Percentiles rank a stretch among this genome's conserved stretches.
These are phyloP conservation scores for Chlorophyllum brunneum DNA, from an alignment of 768 basidiomycete species.

Conservation along the genomic window DNA sequence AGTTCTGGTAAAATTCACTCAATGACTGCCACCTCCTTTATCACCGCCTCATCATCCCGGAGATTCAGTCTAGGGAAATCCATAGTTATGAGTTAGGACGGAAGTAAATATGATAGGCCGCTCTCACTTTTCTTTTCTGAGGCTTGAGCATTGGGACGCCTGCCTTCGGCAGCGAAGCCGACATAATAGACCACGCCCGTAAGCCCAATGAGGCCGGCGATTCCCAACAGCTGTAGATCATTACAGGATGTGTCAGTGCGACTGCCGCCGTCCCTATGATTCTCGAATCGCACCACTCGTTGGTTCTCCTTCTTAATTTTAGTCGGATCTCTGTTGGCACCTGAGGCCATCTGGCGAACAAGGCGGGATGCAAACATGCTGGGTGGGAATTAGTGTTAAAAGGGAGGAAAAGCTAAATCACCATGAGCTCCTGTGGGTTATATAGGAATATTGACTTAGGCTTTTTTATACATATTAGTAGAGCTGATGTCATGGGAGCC, in stretches of 20 bases:
- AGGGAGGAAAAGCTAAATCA: neutral
- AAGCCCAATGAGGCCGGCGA: constrained; percentile 5
- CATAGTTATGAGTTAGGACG: constrained; percentile 3
- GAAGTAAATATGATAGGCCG: neutral
- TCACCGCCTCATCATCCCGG: constrained; percentile 5
- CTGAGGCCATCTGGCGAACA: constrained; percentile 11
- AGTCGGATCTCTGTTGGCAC: constrained; percentile 4
- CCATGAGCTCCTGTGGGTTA: neutral
- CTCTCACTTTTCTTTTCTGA: constrained; percentile 8
- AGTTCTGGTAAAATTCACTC: too few species aligned
- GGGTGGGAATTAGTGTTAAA: neutral
- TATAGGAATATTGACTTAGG: neutral
- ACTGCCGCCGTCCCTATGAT: neutral
- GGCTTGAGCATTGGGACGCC: neutral
- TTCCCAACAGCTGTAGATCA: neutral
- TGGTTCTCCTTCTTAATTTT: constrained; percentile 9
- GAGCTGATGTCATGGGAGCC: constrained; percentile 8
- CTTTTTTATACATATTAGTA: neutral
- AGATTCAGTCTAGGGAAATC: neutral
- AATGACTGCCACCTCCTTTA: constrained; percentile 5
- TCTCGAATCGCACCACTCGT: constrained; percentile 1
- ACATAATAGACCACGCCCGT: constrained; percentile 9
- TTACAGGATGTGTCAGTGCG: neutral
- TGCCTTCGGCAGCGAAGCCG: neutral
- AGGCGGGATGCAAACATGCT: constrained; percentile 9